Base-by-base conservation (phyloP, 1,139 yeast genomes). In the Saccharomycopsis hybrid region DNA sequence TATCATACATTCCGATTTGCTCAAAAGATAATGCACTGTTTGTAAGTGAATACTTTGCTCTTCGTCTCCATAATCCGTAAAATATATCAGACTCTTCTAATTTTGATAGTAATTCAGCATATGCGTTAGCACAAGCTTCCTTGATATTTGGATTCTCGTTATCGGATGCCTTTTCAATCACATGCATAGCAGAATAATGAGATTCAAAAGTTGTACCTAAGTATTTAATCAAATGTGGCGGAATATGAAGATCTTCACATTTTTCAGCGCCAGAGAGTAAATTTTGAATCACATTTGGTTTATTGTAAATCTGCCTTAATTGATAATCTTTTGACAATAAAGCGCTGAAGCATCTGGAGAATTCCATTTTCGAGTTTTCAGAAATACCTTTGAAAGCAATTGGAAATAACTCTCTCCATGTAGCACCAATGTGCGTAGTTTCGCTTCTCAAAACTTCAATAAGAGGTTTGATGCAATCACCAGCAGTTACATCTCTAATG, bases 71-170 rank as follows among this genome's bases (percentile, higher is more conserved):
- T 55, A 89, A 73, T 3, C 99, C 99, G 63, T 94, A 92, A 62
- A 92, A 94, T 92, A 90, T 86, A 60, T 94, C 98, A 52, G 87
- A 95, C 62, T 94, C 98, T 60, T 88, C 94, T 53, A 94, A 68
- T 2, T 85, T 80, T 2, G 97, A 85, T 62, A 90, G 92, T 64
- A 90, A 71, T 65, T 92, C 97, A 30, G 90, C 80, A 50, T 92
- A 69, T 0, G 98, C 97, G 68, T 94, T 98, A 57, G 85, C 82
- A 45, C 89, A 88, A 5, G 89, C 83, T 56, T 90, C 97, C 36
- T 83, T 76, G 5, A 92, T 87, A 0, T 89, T 82, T 39, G 78
- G 77, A 24, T 73, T 72, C 58, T 85, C 90, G 48, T 86, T 81
- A 39, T 79, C 78, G 60, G 92, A 70, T 24, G 88, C 76, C 53